phyloP scores from a whole-genome alignment of 2,329 filamentous ascomycete genomes.

The Neurospora sp. region DNA sequence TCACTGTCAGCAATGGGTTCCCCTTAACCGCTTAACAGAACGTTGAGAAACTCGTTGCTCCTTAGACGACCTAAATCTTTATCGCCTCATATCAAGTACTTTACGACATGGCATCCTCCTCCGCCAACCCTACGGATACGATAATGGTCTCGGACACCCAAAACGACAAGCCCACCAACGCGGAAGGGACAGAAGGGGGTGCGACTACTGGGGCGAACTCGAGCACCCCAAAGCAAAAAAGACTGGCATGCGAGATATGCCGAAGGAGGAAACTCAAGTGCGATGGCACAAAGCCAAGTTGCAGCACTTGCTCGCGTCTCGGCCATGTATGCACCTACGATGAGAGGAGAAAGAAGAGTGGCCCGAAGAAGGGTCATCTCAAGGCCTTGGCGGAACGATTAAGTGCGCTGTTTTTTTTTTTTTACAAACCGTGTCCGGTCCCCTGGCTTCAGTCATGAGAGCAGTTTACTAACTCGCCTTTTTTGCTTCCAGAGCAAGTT shows the following conservation, averaged over 20 bases:
- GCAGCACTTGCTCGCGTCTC: slow-evolving; percentile 79
- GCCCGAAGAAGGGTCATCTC: slow-evolving; percentile 88
- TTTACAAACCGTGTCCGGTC: not conserved
- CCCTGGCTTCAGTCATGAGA: not conserved
- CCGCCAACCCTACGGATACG: slow-evolving; percentile 20
- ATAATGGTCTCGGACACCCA: slow-evolving; percentile 19
- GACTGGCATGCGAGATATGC: slow-evolving; percentile 90
- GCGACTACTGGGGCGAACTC: slow-evolving; percentile 31
- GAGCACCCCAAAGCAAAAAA: slow-evolving; percentile 69
- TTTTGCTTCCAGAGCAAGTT: slow-evolving; percentile 61
- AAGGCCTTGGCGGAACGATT: slow-evolving; percentile 88
- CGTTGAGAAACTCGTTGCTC: not conserved
- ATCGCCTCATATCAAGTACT: not conserved
- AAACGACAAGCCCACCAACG: slow-evolving; percentile 5
- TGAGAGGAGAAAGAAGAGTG: slow-evolving; percentile 87
- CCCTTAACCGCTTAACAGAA: not conserved
- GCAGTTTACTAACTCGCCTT: slow-evolving; percentile 8
- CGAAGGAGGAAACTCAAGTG: slow-evolving; percentile 86
- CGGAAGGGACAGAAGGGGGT: slow-evolving; percentile 1
- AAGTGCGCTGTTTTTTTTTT: slow-evolving; percentile 46
- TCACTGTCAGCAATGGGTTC: not conserved
- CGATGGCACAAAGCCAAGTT: slow-evolving; percentile 75
- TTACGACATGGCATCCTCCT: slow-evolving; percentile 19
- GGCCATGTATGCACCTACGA: slow-evolving; percentile 85
- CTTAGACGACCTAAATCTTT: not conserved